phyloP scores from a whole-genome alignment of 768 basidiomycete genomes.

The Podaxis mareebaensis region DNA sequence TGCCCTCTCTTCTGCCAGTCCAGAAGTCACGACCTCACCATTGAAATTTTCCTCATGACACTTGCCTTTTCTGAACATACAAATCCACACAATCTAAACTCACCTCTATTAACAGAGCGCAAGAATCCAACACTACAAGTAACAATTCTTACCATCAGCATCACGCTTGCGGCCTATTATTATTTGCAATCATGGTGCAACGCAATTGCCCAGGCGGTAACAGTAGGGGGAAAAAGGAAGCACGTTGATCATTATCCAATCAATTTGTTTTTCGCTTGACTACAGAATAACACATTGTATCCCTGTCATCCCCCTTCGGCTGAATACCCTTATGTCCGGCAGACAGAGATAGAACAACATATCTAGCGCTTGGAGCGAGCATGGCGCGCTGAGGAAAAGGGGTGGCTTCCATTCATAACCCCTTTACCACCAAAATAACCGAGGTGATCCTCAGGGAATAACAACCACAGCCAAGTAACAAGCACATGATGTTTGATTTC shows the following conservation, averaged over 20 bases:
- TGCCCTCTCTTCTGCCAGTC: not conserved
- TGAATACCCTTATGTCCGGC: not conserved
- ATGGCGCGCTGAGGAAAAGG: not conserved
- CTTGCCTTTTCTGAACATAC: not conserved
- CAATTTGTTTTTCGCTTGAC: constrained; percentile 7
- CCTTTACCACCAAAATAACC: too few species aligned
- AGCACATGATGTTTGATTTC: not conserved
- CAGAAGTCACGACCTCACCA: not conserved
- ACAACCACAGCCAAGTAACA: too few species aligned
- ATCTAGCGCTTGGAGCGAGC: not conserved
- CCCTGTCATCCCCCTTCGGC: not conserved
- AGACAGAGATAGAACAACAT: not conserved
- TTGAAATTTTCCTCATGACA: constrained; percentile 6
- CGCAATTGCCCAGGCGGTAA: not conserved
- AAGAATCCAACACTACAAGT: not conserved
- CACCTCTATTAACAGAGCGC: not conserved
- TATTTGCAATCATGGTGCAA: not conserved
- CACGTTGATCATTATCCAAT: not conserved
- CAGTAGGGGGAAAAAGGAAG: not conserved
- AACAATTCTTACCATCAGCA: not conserved
- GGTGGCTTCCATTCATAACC: too few species aligned
- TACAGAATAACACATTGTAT: not conserved
- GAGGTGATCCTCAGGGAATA: too few species aligned
- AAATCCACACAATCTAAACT: not conserved
- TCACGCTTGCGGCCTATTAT: not conserved